Percentiles rank a stretch among this genome's conserved stretches.
phyloP scores from a whole-genome alignment of 2,329 filamentous ascomycete genomes.

The Pseudogymnoascus pannorum region DNA sequence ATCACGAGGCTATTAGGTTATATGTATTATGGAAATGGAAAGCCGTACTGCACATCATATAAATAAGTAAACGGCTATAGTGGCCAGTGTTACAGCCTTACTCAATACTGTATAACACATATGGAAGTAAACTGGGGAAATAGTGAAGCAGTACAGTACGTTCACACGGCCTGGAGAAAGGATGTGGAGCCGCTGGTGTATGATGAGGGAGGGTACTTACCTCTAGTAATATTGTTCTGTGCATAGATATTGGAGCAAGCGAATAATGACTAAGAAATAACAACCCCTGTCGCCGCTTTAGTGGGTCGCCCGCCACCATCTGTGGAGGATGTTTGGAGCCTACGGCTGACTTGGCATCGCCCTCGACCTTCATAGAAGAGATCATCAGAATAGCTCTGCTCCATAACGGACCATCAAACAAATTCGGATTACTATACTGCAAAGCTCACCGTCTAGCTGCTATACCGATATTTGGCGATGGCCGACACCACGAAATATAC shows the following conservation, averaged over 20 bases:
- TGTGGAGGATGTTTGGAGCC: background rate
- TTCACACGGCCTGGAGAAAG: slow-evolving; percentile 1
- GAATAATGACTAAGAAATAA: slow-evolving; percentile 6
- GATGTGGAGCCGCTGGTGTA: slow-evolving; percentile 1
- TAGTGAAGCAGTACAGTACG: background rate
- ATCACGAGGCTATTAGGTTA: background rate
- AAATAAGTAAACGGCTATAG: background rate
- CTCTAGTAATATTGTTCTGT: background rate
- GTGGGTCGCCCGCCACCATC: background rate
- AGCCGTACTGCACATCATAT: background rate
- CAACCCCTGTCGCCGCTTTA: background rate
- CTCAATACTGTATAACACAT: background rate
- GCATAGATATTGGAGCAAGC: background rate
- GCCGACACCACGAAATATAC: slow-evolving; percentile 74
- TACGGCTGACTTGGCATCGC: background rate
- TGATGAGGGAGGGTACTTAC: slow-evolving; percentile 1
- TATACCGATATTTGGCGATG: slow-evolving; percentile 40
- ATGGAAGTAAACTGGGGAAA: background rate
- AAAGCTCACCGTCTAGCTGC: background rate
- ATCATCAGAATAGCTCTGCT: background rate
- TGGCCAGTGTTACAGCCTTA: background rate
- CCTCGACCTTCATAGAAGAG: background rate
- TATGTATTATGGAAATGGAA: background rate
- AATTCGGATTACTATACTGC: background rate
- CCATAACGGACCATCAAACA: background rate